Base-by-base conservation (phyloP, 2,329 filamentous ascomycete genomes). In the Arthrobotrys entomopaga region DNA sequence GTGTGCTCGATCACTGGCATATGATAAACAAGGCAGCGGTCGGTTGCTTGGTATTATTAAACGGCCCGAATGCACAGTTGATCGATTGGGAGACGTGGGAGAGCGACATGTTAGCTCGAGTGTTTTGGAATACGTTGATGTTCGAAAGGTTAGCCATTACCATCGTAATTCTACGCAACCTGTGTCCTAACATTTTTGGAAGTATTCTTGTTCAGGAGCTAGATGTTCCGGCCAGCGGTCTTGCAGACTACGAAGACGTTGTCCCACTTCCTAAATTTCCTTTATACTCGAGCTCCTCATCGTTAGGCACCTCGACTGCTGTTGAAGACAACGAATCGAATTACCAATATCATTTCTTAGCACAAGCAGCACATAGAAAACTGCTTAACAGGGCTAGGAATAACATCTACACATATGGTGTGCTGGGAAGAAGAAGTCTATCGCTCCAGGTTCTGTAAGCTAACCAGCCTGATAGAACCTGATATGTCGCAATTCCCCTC, bases 271-370 rank as follows among this genome's bases (percentile, higher is more conserved):
- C 85, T 0, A 86, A 84, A 77, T 87, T 87, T 65, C 85, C 83
- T 26, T 79, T 80, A 2, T 85, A 79, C 61, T 80, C 81, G 76
- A 80, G 76, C 53, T 79, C 77, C 24, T 81, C 69, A 19, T 42
- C 52, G 19, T 20, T 54, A 16, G 49, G 60, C 8, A 24, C 22
- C 7, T 65, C 67, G 3, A 73, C 42, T 10, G 20, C 71, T 56
- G 81, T 80, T 4, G 82, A 84, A 53, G 82, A 85, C 43, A 84
- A 85, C 64, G 84, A 86, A 70, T 83, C 85, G 0, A 84, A 85
- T 74, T 86, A 86, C 79, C 85, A 86, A 78, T 86, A 86, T 67
- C 85, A 87, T 76, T 87, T 87, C 74, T 82, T 87, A 4, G 85
- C 85, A 24, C 85, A 87, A 77, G 85, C 86, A 40, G 85, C 85